A percentile compares a stretch with the other conserved stretches of the same genome.
Evolutionary conservation across 345 rosid genomes (phyloP).

Genomic region (Eucalyptus shirleyi): DNA sequence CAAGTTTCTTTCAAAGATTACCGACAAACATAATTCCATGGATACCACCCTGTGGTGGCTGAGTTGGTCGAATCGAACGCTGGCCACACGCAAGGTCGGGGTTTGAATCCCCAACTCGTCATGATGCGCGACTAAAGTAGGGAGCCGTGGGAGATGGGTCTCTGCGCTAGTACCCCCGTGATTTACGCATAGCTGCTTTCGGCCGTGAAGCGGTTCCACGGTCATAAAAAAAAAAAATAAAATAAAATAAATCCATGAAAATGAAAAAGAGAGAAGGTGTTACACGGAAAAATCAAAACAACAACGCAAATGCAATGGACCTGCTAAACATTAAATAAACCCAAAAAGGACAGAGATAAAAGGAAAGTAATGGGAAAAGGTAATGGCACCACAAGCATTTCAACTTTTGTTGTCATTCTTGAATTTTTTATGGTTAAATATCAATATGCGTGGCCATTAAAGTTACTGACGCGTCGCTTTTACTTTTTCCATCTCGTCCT

Average conservation of each 20-base stretch:
- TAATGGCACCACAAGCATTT: not conserved
- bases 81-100: rapidly evolving
- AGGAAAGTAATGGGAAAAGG: not conserved
- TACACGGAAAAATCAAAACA: not conserved
- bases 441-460: not conserved
- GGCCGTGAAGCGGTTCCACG: rapidly evolving
- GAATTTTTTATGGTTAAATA: not conserved
- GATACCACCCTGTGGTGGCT: not conserved
- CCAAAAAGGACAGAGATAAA: not conserved
- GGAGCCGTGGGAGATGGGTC: too few species aligned
- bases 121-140: too few species aligned
- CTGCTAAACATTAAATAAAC: not conserved
- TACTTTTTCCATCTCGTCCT: not conserved
- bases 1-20: not conserved
- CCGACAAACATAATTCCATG: not conserved
- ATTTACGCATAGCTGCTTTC: rapidly evolving
- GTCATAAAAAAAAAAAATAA: too few species aligned
- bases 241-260: not conserved
- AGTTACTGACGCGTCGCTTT: not conserved
- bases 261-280: not conserved
- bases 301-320: not conserved
- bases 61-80: too few species aligned
- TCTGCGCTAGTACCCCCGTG: rapidly evolving
- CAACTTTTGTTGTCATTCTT: not conserved
- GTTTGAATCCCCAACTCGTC: too few species aligned